Percentiles rank a stretch among this genome's conserved stretches.
phyloP scores from a whole-genome alignment of 768 basidiomycete species.

The Tulasnella calospora region DNA sequence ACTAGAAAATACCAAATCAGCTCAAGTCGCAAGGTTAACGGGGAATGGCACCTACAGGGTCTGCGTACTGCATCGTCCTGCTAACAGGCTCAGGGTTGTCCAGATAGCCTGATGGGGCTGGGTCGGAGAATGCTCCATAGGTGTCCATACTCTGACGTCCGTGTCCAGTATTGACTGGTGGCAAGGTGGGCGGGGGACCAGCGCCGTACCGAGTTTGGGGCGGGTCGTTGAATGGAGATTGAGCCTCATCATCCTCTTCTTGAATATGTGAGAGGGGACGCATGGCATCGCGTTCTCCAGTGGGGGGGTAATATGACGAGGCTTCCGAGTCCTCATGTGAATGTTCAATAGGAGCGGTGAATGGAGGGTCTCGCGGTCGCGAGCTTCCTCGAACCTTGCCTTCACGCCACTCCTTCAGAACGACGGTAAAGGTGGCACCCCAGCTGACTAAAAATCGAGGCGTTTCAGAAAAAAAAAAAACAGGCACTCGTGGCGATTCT shows the following conservation, averaged over 20 bases:
- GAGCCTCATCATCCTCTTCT: slow-evolving; percentile 51
- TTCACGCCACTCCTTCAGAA: slow-evolving; percentile 71
- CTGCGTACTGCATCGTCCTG: slow-evolving; percentile 90
- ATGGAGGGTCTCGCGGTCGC: slow-evolving; percentile 66
- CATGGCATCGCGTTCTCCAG: not conserved
- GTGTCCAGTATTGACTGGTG: slow-evolving; percentile 17
- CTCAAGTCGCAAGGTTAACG: not conserved
- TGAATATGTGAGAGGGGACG: slow-evolving; percentile 11
- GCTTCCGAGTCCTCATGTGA: slow-evolving; percentile 33
- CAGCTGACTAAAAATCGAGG: slow-evolving; percentile 56
- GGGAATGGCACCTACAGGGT: slow-evolving; percentile 42
- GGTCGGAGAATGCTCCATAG: slow-evolving; percentile 88
- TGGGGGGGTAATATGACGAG: slow-evolving; percentile 16
- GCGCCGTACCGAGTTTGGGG: slow-evolving; percentile 31
- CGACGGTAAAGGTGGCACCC: slow-evolving; percentile 60
- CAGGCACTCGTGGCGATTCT: not conserved
- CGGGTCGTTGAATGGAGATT: slow-evolving; percentile 38
- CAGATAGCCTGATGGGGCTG: slow-evolving; percentile 71
- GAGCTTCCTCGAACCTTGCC: slow-evolving; percentile 44
- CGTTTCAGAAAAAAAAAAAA: not conserved
- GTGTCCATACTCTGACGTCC: slow-evolving; percentile 70
- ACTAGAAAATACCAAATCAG: slow-evolving; percentile 33
- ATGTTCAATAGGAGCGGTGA: slow-evolving; percentile 51
- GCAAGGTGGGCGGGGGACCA: slow-evolving; percentile 33
- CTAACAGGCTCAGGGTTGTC: slow-evolving; percentile 51